Evolutionary conservation across 495 filamentous ascomycete species (phyloP), one percentile per base, ranked within the genome.

Genomic region (Podospora australis): DNA sequence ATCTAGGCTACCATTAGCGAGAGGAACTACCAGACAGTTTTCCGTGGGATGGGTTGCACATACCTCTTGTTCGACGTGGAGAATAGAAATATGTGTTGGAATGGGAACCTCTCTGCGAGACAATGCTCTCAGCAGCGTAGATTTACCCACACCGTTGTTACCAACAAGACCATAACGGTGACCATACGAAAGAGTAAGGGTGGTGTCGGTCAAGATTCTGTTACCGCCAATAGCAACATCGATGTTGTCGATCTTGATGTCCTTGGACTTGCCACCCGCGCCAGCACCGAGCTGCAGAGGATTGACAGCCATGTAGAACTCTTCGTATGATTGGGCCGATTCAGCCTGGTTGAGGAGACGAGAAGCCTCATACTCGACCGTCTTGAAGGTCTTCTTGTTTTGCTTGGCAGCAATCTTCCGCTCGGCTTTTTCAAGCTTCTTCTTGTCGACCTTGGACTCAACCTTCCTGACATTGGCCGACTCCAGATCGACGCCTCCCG

Each of bases 141-240:
- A 90, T 79, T 99, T 99, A 75, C 92, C 92, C 48, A 99, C 90
- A 89, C 92, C 92, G 78, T 99, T 99, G 72, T 96, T 85, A 74
- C 92, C 92, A 47, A 97, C 92, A 42, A 97, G 77, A 81, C 92
- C 94, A 69, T 97, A 99, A 46, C 92, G 83, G 57, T 89, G 83
- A 28, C 94, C 89, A 67, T 92, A 96, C 2, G 92, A 86, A 53
- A 99, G 76, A 2, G 90, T 96, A 39, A 99, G 67, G 16, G 77
- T 84, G 16, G 90, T 95, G 64, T 97, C 94, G 35, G 80, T 86
- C 55, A 99, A 63, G 54, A 99, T 99, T 44, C 92, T 81, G 54
- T 79, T 75, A 14, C 90, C 94, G 45, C 87, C 81, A 56, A 99
- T 96, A 34, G 89, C 81, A 39, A 97, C 84, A 71, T 99, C 92